Evolutionary conservation across 805 yeast species (phyloP).

Genomic region (Saccharomycopsis vini): DNA sequence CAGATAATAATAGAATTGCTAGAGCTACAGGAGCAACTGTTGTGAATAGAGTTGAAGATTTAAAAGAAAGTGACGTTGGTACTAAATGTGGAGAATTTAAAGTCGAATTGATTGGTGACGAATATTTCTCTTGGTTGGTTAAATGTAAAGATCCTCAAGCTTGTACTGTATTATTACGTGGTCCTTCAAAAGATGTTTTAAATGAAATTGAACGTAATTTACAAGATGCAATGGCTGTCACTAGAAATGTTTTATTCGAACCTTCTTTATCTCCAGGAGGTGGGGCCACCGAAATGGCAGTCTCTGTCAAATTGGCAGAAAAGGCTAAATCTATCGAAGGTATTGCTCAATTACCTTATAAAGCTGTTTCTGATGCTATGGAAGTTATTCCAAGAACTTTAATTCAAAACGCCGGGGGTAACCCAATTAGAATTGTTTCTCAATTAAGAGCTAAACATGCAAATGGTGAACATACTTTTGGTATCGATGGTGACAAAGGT

Average conservation of each 20-base stretch:
- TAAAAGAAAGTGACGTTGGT: conserved; percentile 87
- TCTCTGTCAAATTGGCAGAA: conserved; percentile 78
- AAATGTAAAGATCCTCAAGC: conserved; percentile 84
- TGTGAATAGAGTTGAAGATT: conserved; percentile 90
- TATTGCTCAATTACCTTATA: conserved; percentile 96
- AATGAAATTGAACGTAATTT: conserved; percentile 94
- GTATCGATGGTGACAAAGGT: conserved; percentile 93
- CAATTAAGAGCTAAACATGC: conserved; percentile 96
- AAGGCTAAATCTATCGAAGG: conserved; percentile 91
- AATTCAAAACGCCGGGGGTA: conserved; percentile 96
- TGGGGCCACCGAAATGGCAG: conserved; percentile 99
- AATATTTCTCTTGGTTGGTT: conserved; percentile 80
- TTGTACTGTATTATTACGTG: conserved; percentile 86
- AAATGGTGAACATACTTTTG: conserved; percentile 73
- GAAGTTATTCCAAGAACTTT: conserved; percentile 97
- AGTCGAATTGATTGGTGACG: conserved; percentile 94
- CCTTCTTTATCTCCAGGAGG: conserved; percentile 98
- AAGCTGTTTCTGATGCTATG: conserved; percentile 97
- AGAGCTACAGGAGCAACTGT: conserved; percentile 97
- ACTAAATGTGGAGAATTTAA: conserved; percentile 82
- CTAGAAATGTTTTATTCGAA: conserved; percentile 89
- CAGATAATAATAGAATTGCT: conserved; percentile 93
- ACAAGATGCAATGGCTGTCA: conserved; percentile 97
- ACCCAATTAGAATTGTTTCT: conserved; percentile 81
- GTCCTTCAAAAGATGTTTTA: conserved; percentile 93